A percentile compares a stretch with the other conserved stretches of the same genome.
phyloP scores from a whole-genome alignment of 805 yeast species.

The Candida peoriensis region DNA sequence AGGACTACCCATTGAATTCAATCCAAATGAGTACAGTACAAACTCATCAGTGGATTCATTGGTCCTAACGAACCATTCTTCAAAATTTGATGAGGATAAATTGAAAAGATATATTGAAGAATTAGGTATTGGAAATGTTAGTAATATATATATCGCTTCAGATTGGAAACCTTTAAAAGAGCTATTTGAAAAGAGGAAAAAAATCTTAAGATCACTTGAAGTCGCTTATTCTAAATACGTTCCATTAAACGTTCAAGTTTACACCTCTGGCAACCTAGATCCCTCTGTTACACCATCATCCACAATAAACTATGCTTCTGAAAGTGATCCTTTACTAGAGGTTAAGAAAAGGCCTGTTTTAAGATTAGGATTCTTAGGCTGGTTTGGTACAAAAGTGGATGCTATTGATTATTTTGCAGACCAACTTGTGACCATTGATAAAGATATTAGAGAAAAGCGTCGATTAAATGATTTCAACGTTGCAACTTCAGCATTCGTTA shows the following conservation, averaged over 20 bases:
- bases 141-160: slow-evolving; percentile 71
- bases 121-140: slow-evolving; percentile 75
- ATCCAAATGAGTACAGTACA: slow-evolving; percentile 19
- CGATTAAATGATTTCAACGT: neutral
- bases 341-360: slow-evolving; percentile 50
- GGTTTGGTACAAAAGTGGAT: slow-evolving; percentile 68
- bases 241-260: slow-evolving; percentile 19
- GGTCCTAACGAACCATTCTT: neutral
- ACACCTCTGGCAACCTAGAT: slow-evolving; percentile 21
- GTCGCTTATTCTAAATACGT: slow-evolving; percentile 67
- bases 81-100: slow-evolving; percentile 54
- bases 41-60: slow-evolving; percentile 11
- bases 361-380: slow-evolving; percentile 54
- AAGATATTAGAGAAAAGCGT: slow-evolving; percentile 42
- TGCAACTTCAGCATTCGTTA: slow-evolving; percentile 85
- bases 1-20: slow-evolving; percentile 79
- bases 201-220: slow-evolving; percentile 56
- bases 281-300: slow-evolving; percentile 12
- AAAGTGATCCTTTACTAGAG: slow-evolving; percentile 4
- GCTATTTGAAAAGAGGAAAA: slow-evolving; percentile 55
- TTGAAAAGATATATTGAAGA: slow-evolving; percentile 71
- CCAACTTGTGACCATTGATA: slow-evolving; percentile 64
- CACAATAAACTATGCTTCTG: slow-evolving; percentile 9
- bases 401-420: slow-evolving; percentile 75
- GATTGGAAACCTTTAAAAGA: slow-evolving; percentile 78